phyloP scores from a whole-genome alignment of 2,329 filamentous ascomycete species.

The Sarocladium brachiariae region DNA sequence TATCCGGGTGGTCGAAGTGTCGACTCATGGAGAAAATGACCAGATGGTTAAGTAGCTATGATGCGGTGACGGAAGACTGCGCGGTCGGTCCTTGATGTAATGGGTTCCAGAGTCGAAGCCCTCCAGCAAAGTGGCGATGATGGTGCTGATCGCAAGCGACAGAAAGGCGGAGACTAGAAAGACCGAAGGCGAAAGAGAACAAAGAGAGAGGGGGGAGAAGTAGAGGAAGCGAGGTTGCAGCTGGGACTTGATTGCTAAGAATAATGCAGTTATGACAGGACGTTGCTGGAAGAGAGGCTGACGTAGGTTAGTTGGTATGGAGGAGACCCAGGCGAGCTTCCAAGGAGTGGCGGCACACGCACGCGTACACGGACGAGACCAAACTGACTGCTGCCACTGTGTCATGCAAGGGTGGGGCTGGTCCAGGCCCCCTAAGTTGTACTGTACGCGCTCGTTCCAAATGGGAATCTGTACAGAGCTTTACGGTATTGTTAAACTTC shows the following conservation, averaged over 20 bases:
- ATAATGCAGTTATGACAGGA: conserved; percentile 3
- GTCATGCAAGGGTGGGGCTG: not conserved
- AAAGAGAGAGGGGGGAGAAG: not conserved
- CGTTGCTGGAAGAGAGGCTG: not conserved
- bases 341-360: too few species aligned
- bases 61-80: not conserved
- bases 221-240: not conserved
- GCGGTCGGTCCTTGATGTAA: not conserved
- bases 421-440: not conserved
- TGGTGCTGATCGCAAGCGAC: too few species aligned
- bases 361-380: not conserved
- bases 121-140: too few species aligned
- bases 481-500: too few species aligned
- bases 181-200: too few species aligned
- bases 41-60: not conserved
- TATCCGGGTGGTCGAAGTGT: conserved; percentile 8
- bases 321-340: too few species aligned
- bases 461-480: too few species aligned
- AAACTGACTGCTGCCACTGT: too few species aligned
- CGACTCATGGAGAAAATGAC: not conserved
- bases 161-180: too few species aligned
- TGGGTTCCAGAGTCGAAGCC: not conserved
- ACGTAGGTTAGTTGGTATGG: too few species aligned
- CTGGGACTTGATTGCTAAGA: conserved; percentile 1
- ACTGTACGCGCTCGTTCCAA: too few species aligned